Conservation (phyloP, 805 yeast genomes). For the Nakazawaea ambrosiae region DNA sequence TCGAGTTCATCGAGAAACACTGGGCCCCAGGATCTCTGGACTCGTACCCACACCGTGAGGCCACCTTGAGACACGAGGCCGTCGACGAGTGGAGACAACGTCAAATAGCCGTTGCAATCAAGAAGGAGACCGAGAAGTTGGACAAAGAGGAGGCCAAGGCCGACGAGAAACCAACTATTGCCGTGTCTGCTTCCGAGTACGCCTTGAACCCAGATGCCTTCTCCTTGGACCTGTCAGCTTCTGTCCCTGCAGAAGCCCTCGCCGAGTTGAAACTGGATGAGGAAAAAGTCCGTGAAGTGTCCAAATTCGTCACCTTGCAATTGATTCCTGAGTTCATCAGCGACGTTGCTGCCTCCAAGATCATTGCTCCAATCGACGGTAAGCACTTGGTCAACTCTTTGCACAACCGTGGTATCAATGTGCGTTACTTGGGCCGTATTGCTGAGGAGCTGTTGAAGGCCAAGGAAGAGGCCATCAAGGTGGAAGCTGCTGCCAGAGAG, state of each 20-base stretch:
- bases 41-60: constrained; percentile 79
- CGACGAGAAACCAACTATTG: constrained; percentile 40
- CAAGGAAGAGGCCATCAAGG: constrained; percentile 20
- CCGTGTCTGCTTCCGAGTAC: constrained; percentile 45
- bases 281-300: constrained; percentile 60
- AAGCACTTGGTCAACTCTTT: constrained; percentile 56
- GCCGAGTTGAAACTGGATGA: constrained; percentile 42
- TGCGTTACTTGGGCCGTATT: constrained; percentile 77
- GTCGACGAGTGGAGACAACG: constrained; percentile 85
- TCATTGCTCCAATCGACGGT: constrained; percentile 75
- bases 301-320: constrained; percentile 49
- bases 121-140: constrained; percentile 40
- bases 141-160: constrained; percentile 22
- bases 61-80: constrained; percentile 79
- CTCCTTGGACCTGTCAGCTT: constrained; percentile 32
- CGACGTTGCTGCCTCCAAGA: constrained; percentile 42
- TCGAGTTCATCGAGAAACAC: constrained; percentile 61
- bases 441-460: constrained; percentile 31
- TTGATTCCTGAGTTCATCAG: constrained; percentile 58
- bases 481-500: constrained; percentile 21
- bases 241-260: constrained; percentile 28
- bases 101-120: constrained; percentile 48
- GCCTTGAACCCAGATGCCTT: constrained; percentile 78
- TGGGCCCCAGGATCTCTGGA: constrained; percentile 33
- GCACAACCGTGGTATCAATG: constrained; percentile 80